Evolutionary conservation across 2,329 filamentous ascomycete genomes (phyloP).

Genomic region (Trichoderma citrinoviride): DNA sequence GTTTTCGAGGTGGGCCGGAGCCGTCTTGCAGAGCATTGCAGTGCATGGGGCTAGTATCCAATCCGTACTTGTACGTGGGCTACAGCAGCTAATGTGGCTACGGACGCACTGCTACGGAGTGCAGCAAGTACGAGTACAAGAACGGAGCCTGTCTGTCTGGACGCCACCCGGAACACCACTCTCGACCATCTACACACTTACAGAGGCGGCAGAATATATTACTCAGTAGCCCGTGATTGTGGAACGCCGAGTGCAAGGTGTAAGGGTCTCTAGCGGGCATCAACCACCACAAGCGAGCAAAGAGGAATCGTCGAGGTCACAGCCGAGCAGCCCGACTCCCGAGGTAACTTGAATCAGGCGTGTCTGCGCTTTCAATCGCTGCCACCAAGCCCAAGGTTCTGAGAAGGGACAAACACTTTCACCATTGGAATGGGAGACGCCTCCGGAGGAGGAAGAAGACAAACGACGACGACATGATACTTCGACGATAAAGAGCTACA

Average conservation of each 20-base stretch:
- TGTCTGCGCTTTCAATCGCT: background rate
- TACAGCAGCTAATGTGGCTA: background rate
- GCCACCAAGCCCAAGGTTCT: background rate
- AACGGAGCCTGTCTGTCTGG: background rate
- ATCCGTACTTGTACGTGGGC: background rate
- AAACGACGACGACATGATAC: background rate
- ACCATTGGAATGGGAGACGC: too few species aligned
- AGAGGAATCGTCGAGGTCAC: background rate
- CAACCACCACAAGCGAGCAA: background rate
- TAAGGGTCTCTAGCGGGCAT: background rate
- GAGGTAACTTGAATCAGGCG: background rate
- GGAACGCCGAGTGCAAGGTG: background rate
- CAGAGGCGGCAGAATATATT: background rate
- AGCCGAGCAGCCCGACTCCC: conserved; percentile 9
- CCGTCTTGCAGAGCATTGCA: background rate
- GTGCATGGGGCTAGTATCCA: too few species aligned
- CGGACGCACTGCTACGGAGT: conserved; percentile 3
- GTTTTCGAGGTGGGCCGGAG: conserved; percentile 9
- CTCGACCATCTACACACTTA: background rate
- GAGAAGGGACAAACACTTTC: too few species aligned
- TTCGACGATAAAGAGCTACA: background rate
- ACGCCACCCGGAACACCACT: background rate
- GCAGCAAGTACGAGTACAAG: background rate
- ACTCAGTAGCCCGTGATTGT: conserved; percentile 9
- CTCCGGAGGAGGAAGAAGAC: background rate